Percentiles rank a stretch among this genome's conserved stretches.
These are phyloP conservation scores for Gigaspora rosea DNA, from an alignment of 192 early-diverging fungal species.

Conservation along the genomic window DNA sequence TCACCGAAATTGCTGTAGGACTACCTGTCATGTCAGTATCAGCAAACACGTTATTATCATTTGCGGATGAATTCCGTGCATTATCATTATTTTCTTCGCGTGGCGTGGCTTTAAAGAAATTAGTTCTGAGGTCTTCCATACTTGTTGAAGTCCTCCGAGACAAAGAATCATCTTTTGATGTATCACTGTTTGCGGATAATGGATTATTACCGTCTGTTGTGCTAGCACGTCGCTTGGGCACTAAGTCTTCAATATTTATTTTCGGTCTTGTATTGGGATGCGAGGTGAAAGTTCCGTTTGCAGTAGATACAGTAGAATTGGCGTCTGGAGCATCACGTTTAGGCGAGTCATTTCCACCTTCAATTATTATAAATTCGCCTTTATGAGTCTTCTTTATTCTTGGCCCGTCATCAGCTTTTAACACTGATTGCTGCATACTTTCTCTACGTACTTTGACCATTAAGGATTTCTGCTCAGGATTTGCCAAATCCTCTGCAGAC, in stretches of 20 bases:
- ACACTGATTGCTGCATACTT: conserved; percentile 57
- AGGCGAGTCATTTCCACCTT: conserved; percentile 9
- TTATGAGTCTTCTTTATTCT: conserved; percentile 66
- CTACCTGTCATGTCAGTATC: conserved; percentile 1
- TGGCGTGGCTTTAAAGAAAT: neutral
- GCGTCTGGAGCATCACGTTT: conserved; percentile 24
- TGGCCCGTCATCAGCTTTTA: conserved; percentile 51
- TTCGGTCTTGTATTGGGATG: conserved; percentile 12
- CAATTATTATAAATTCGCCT: conserved; percentile 55
- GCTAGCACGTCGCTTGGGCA: neutral
- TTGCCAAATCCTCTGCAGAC: conserved; percentile 88
- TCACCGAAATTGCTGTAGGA: neutral
- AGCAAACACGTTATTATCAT: neutral
- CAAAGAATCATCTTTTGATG: neutral
- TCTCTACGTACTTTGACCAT: conserved; percentile 56
- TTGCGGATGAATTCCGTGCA: neutral
- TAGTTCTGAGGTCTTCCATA: neutral
- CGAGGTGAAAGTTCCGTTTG: conserved; percentile 14
- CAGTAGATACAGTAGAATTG: neutral
- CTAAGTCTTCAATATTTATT: conserved; percentile 5
- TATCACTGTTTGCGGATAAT: neutral
- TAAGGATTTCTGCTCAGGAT: conserved; percentile 66
- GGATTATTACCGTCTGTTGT: neutral
- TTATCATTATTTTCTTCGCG: neutral
- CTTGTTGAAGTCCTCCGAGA: neutral